A percentile compares a stretch with the other conserved stretches of the same genome.
Conservation (phyloP, 2,329 filamentous ascomycete genomes). For the Penicillium brasilianum region DNA sequence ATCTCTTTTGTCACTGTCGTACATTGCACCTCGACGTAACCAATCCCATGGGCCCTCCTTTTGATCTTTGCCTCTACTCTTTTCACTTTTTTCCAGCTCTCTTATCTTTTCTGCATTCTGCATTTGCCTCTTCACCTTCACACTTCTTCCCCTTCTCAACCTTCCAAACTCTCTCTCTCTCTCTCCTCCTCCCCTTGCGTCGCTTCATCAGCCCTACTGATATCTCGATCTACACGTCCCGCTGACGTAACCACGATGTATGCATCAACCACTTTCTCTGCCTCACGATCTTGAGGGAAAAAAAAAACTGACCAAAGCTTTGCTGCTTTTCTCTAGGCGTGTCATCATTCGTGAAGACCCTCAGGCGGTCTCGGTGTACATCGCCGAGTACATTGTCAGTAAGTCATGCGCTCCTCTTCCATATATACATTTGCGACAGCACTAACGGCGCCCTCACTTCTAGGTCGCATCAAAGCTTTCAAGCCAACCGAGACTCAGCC, state of each 20-base stretch:
- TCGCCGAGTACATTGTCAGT: conserved; percentile 81
- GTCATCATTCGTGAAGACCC: conserved; percentile 81
- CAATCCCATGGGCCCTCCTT: conserved; percentile 28
- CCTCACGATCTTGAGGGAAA: not conserved
- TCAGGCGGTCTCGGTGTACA: conserved; percentile 71
- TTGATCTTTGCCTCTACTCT: not conserved
- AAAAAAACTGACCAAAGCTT: conserved; percentile 19
- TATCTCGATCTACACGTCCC: conserved; percentile 5
- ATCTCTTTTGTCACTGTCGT: conserved; percentile 30
- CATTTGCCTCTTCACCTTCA: conserved; percentile 4
- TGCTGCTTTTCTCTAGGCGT: conserved; percentile 62
- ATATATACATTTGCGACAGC: not conserved
- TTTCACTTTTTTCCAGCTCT: not conserved
- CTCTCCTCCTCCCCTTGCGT: not conserved
- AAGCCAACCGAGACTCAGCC: conserved; percentile 72
- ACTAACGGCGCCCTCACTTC: conserved; percentile 13
- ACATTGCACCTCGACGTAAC: conserved; percentile 36
- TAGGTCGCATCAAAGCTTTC: conserved; percentile 78
- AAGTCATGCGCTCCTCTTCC: conserved; percentile 34
- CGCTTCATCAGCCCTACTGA: conserved; percentile 6
- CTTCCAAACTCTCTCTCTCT: not conserved
- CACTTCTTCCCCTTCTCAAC: not conserved
- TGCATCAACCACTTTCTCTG: conserved; percentile 7
- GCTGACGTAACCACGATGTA: conserved; percentile 42
- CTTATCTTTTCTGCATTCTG: conserved; percentile 3